These are phyloP conservation scores for Skeletonema grethae DNA, from an alignment of 108 stramenopile species.

Conservation along the genomic window DNA sequence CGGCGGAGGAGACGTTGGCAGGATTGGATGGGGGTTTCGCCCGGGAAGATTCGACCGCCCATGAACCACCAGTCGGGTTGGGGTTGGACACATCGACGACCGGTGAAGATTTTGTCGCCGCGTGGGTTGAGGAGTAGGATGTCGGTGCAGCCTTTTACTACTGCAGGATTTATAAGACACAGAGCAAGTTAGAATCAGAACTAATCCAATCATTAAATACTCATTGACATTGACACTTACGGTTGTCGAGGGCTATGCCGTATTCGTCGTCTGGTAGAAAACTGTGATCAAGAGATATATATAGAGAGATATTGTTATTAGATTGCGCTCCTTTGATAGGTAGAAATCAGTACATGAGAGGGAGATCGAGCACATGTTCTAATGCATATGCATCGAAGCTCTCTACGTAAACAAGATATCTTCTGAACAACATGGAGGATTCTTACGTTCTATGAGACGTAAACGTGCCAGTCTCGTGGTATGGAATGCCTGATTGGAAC, in stretches of 20 bases:
- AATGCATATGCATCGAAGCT: too few species aligned
- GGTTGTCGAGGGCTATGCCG: slow-evolving; percentile 57
- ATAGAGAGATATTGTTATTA: background rate
- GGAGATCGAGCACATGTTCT: background rate
- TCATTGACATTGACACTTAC: too few species aligned
- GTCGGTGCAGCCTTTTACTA: slow-evolving; percentile 60
- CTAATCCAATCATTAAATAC: too few species aligned
- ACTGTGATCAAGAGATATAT: slow-evolving; percentile 3
- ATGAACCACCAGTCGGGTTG: slow-evolving; percentile 66
- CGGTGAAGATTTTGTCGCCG: slow-evolving; percentile 34
- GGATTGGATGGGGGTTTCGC: slow-evolving; percentile 48
- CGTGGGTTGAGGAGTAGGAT: slow-evolving; percentile 33
- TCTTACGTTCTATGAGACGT: slow-evolving; percentile 39
- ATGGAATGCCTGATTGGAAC: slow-evolving; percentile 46
- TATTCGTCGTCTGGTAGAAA: slow-evolving; percentile 58
- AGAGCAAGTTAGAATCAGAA: too few species aligned
- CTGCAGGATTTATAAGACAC: too few species aligned
- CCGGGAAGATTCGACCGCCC: slow-evolving; percentile 53
- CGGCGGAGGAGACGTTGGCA: slow-evolving; percentile 34
- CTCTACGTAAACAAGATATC: too few species aligned
- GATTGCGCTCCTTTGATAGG: too few species aligned
- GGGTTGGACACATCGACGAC: slow-evolving; percentile 51
- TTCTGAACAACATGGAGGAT: background rate
- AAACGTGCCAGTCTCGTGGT: slow-evolving; percentile 46
- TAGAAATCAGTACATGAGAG: too few species aligned